A percentile compares a stretch with the other conserved stretches of the same genome.
phyloP scores from a whole-genome alignment of 1,284 basidiomycete species.

The Tranzscheliella williamsii region DNA sequence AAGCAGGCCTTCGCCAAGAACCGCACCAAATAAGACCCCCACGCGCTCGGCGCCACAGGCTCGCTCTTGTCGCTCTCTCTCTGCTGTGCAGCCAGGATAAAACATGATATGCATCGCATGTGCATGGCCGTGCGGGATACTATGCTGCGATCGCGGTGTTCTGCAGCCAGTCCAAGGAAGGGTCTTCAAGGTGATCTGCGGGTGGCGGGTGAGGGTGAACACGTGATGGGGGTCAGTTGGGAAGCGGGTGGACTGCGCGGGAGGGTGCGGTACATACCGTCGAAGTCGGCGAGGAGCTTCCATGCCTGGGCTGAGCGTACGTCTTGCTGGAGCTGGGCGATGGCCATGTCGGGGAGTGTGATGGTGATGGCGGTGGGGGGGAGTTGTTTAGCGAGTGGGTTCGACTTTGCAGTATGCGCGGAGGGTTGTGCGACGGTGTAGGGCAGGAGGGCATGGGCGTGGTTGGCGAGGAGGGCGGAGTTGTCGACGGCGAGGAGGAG shows the following conservation, averaged over 20 bases:
- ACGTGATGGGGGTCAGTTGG: background rate
- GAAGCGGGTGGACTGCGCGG: too few species aligned
- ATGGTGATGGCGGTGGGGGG: slow-evolving; percentile 18
- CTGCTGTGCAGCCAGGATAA: too few species aligned
- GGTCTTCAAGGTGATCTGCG: slow-evolving; percentile 38
- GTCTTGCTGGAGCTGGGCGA: slow-evolving; percentile 10
- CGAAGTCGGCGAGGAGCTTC: slow-evolving; percentile 29
- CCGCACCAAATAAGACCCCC: slow-evolving; percentile 68
- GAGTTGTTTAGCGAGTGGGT: too few species aligned
- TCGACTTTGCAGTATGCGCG: too few species aligned
- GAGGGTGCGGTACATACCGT: slow-evolving; percentile 37
- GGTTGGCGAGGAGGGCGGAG: slow-evolving; percentile 7
- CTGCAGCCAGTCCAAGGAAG: slow-evolving; percentile 30
- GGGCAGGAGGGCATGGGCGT: slow-evolving; percentile 5
- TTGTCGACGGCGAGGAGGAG: slow-evolving; percentile 28
- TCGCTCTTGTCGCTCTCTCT: too few species aligned
- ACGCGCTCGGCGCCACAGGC: too few species aligned
- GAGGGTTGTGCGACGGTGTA: slow-evolving; percentile 14
- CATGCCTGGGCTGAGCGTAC: slow-evolving; percentile 10
- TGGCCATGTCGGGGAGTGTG: slow-evolving; percentile 2
- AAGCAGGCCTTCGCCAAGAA: slow-evolving; percentile 77
- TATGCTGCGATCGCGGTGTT: slow-evolving; percentile 19
- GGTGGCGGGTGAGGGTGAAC: too few species aligned
- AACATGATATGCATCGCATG: too few species aligned
- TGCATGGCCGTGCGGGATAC: too few species aligned